A percentile compares a stretch with the other conserved stretches of the same genome.
These are phyloP conservation scores for Centella asiatica DNA, from an alignment of 129 eudicot genomes.

Conservation along the genomic window DNA sequence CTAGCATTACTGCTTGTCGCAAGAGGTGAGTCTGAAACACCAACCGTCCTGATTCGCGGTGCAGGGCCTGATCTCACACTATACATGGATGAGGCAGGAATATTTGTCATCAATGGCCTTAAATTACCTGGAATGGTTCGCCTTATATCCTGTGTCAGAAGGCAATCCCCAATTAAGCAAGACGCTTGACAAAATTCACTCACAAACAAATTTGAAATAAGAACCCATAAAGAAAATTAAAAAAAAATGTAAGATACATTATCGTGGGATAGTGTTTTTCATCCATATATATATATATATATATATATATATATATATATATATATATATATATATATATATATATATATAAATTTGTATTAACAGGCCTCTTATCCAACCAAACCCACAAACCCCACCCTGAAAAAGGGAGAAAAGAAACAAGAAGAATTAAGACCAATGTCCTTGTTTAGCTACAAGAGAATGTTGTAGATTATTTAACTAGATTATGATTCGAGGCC, in stretches of 20 bases:
- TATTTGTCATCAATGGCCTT: slow-evolving; percentile 82
- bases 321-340: no score
- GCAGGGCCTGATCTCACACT: slow-evolving; percentile 90
- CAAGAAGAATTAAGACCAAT: no score
- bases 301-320: no score
- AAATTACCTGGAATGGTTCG: slow-evolving; percentile 68
- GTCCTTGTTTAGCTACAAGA: no score
- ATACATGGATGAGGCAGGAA: slow-evolving; percentile 95
- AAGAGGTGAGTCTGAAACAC: slow-evolving; percentile 68
- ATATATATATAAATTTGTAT: background rate
- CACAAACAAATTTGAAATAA: background rate
- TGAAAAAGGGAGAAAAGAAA: no score
- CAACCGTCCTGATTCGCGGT: slow-evolving; percentile 48
- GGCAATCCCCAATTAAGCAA: background rate
- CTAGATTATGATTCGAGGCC: no score
- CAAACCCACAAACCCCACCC: background rate
- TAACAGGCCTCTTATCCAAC: background rate
- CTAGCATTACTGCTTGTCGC: slow-evolving; percentile 98
- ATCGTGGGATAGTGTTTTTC: background rate
- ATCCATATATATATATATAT: no score
- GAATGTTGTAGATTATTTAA: background rate
- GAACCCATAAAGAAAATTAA: background rate
- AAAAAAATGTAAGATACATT: no score
- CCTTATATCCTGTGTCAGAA: slow-evolving; percentile 64
- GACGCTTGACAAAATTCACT: background rate